Evolutionary conservation across 2,329 filamentous ascomycete genomes (phyloP), one percentile per base, ranked within the genome.

Genomic region (Xenoacremonium recifei): DNA sequence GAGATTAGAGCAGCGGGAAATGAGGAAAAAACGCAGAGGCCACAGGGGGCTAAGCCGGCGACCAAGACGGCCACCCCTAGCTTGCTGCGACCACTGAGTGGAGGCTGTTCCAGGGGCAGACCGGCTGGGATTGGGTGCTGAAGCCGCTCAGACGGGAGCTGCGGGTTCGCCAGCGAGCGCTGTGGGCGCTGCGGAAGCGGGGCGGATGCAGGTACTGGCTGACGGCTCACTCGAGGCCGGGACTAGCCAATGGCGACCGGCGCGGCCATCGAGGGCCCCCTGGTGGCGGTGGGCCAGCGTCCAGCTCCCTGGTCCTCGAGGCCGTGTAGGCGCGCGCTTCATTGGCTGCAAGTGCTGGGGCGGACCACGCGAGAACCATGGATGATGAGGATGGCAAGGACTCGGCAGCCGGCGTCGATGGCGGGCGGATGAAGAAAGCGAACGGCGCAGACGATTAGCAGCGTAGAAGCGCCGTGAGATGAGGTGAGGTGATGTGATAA

Each of bases 81-180:
- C n/a, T n/a, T n/a, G n/a, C n/a, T n/a, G n/a, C n/a, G n/a, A n/a
- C n/a, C n/a, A n/a, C n/a, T n/a, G n/a, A 27, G 23, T 9, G 23
- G 39, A 44, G 35, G 19, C 19, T 36, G 47, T 41, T 53, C 44
- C 25, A 42, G 35, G 40, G 44, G 16, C 40, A 41, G 52, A 47
- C 42, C 45, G 34, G 20, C 47, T 56, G 37, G 40, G 49, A 57
- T 57, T 57, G 54, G 54, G 42, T 42, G 35, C 46, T 50, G 42
- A 35, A 34, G 27, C 35, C 44, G 30, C 41, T 38, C 21, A 42
- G 35, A 37, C 42, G 19, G 19, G 13, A 20, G 40, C 16, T 20
- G 32, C 23, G 7, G 23, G 23, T 27, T 7, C 23, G 7, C 23
- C 23, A 20, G 32, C 20, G 32, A 15, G 29, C n/a, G 29, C 29